Conservation (phyloP, 2,329 filamentous ascomycete genomes). For the Alternaria conjuncta region DNA sequence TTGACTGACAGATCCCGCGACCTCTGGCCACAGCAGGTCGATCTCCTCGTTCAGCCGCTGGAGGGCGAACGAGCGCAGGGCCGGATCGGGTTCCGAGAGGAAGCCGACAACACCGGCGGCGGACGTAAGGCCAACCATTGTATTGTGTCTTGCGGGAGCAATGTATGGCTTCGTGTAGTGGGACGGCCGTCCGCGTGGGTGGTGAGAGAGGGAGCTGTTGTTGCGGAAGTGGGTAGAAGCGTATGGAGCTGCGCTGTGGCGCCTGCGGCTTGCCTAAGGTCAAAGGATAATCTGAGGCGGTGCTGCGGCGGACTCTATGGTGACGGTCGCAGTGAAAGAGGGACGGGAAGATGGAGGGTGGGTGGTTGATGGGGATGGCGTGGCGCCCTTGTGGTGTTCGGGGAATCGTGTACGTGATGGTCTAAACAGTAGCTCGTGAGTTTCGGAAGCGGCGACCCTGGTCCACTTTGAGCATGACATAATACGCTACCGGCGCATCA, state of each 20-base stretch:
- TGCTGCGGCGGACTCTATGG: slow-evolving; percentile 17
- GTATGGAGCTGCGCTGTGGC: slow-evolving; percentile 47
- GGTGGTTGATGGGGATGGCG: slow-evolving; percentile 41
- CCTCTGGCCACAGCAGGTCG: slow-evolving; percentile 96
- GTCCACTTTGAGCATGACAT: slow-evolving; percentile 23
- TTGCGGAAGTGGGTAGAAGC: slow-evolving; percentile 45
- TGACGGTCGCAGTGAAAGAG: slow-evolving; percentile 36
- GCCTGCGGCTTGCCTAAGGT: slow-evolving; percentile 26
- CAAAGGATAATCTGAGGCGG: slow-evolving; percentile 6
- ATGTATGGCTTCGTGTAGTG: slow-evolving; percentile 15
- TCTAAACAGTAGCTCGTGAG: slow-evolving; percentile 30
- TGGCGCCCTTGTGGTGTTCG: slow-evolving; percentile 35
- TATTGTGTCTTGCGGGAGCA: slow-evolving; percentile 21
- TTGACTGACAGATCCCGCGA: slow-evolving; percentile 87
- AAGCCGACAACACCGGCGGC: slow-evolving; percentile 95
- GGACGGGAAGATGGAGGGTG: slow-evolving; percentile 36
- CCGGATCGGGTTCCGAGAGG: slow-evolving; percentile 89
- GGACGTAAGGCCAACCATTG: slow-evolving; percentile 91
- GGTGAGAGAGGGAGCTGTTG: slow-evolving; percentile 28
- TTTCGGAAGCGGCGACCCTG: slow-evolving; percentile 26
- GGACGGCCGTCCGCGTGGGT: slow-evolving; percentile 25
- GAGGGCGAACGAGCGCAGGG: slow-evolving; percentile 92
- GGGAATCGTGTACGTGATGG: slow-evolving; percentile 33
- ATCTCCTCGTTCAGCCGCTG: slow-evolving; percentile 96
- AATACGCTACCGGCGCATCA: slow-evolving; percentile 20